Evolutionary conservation across 768 basidiomycete genomes (phyloP).

Genomic region (Leccinum boreale): DNA sequence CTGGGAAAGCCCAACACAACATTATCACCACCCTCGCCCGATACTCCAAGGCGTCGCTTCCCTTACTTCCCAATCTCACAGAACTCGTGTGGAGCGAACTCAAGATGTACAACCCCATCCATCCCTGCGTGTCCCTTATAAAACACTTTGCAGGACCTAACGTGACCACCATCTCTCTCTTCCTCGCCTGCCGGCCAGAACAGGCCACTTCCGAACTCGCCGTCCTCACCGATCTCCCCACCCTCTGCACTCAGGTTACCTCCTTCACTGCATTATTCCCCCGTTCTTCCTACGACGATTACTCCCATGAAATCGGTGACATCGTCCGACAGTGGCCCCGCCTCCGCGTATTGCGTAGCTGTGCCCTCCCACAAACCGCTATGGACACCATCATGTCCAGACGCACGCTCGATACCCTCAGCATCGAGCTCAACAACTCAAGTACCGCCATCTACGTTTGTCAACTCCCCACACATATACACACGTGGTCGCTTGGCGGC

Average conservation of each 20-base stretch:
- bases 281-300: constrained; percentile 25
- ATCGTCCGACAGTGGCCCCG: constrained; percentile 21
- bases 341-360: constrained; percentile 15
- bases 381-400: constrained; percentile 19
- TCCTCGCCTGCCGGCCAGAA: constrained; percentile 24
- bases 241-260: constrained; percentile 23
- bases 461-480: constrained; percentile 14
- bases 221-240: constrained; percentile 19
- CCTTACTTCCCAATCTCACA: constrained; percentile 26
- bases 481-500: constrained; percentile 21
- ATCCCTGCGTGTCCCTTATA: constrained; percentile 25
- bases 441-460: constrained; percentile 18
- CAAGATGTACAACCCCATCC: constrained; percentile 19
- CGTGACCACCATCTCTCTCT: constrained; percentile 19
- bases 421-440: constrained; percentile 28
- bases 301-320: constrained; percentile 24
- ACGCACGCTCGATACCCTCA: constrained; percentile 16
- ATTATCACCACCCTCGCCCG: constrained; percentile 15
- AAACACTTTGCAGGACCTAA: constrained; percentile 22
- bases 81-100: constrained; percentile 25
- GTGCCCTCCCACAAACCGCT: constrained; percentile 19
- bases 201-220: constrained; percentile 18
- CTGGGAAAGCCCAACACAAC: constrained; percentile 15
- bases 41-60: constrained; percentile 11
- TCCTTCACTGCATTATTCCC: constrained; percentile 27